Conservation (phyloP, 179 eudicot species). For the Silene coronaria region DNA sequence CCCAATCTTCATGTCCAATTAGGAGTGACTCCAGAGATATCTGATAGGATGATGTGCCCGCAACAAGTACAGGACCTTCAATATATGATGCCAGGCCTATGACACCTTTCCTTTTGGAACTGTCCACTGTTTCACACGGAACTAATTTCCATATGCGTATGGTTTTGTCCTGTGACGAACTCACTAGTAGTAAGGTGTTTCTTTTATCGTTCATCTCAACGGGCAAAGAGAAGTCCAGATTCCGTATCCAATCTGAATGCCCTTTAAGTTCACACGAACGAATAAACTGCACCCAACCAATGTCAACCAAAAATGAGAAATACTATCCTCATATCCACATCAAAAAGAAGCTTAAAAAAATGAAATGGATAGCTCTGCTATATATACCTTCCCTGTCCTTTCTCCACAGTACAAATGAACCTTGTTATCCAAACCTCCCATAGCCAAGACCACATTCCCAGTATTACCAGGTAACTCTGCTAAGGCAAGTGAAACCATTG, state of each 20-base stretch:
- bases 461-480: constrained; percentile 61
- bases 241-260: constrained; percentile 92
- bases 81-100: constrained; percentile 73
- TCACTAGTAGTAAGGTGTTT: constrained; percentile 57
- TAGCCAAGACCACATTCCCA: constrained; percentile 61
- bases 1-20: constrained; percentile 99
- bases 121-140: constrained; percentile 33
- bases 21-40: constrained; percentile 85
- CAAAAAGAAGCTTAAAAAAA: neutral
- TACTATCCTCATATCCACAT: neutral
- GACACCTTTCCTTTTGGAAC: constrained; percentile 35
- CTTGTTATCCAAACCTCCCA: constrained; percentile 93
- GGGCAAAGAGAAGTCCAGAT: constrained; percentile 87
- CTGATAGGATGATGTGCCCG: constrained; percentile 65
- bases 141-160: constrained; percentile 91
- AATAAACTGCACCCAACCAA: constrained; percentile 48
- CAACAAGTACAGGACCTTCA: constrained; percentile 71
- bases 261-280: constrained; percentile 89
- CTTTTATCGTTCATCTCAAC: constrained; percentile 40
- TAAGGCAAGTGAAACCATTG: constrained; percentile 86
- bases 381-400: constrained; percentile 67
- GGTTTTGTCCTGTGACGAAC: constrained; percentile 95
- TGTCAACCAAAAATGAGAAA: constrained; percentile 20
- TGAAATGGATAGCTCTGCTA: neutral
- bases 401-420: constrained; percentile 79